A percentile compares a stretch with the other conserved stretches of the same genome.
These are phyloP conservation scores for Vitis hybrid DNA, from an alignment of 177 flowering plant genomes.

Conservation along the genomic window DNA sequence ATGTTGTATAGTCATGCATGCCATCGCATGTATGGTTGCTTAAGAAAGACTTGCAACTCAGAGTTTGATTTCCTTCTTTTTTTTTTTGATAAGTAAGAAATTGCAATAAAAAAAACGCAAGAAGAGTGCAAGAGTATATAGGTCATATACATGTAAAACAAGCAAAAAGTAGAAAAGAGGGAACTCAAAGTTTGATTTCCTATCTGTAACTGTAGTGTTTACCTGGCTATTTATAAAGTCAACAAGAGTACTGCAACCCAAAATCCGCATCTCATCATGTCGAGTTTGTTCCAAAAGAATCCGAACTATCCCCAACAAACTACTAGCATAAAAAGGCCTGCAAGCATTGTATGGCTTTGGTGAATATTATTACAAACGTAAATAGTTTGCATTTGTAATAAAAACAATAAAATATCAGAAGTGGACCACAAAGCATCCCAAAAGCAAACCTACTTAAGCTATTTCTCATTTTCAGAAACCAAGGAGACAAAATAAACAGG, in stretches of 20 bases:
- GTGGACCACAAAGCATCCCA: neutral
- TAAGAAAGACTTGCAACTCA: too few relatives aligned
- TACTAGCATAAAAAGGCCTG: conserved; percentile 89
- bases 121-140: too few relatives aligned
- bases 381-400: neutral
- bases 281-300: conserved; percentile 79
- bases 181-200: too few relatives aligned
- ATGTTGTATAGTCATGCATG: too few relatives aligned
- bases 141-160: too few relatives aligned
- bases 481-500: neutral
- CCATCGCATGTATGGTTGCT: too few relatives aligned
- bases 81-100: too few relatives aligned
- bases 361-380: conserved; percentile 6
- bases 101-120: too few relatives aligned
- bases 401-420: neutral
- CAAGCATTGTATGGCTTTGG: conserved; percentile 18
- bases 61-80: too few relatives aligned
- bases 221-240: conserved; percentile 86
- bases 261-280: conserved; percentile 64
- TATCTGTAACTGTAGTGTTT: neutral
- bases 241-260: conserved; percentile 72
- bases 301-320: conserved; percentile 62
- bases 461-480: neutral
- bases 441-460: conserved; percentile 2
- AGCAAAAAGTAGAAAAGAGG: too few relatives aligned